phyloP scores from a whole-genome alignment of 192 early-diverging fungal genomes.

The Gorgonomyces haynaldii region DNA sequence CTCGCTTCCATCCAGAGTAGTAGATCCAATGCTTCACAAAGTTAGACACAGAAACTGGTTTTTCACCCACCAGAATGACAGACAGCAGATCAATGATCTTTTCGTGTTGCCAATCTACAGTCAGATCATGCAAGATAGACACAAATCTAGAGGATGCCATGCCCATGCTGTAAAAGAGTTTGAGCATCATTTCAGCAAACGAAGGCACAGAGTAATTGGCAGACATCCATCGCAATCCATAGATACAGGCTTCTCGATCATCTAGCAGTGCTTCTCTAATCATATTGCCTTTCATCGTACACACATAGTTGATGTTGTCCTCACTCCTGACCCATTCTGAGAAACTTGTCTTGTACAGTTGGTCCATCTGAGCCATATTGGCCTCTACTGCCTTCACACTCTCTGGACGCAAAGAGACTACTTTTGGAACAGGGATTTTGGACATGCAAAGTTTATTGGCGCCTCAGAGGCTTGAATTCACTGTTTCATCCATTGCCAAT shows the following conservation, averaged over 20 bases:
- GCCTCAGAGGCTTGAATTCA: no score
- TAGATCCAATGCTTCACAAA: conserved; percentile 14
- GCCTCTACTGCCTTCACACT: conserved; percentile 12
- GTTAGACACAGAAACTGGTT: neutral
- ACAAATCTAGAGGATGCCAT: conserved; percentile 9
- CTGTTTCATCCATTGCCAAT: no score
- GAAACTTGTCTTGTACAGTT: conserved; percentile 13
- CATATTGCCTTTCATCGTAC: conserved; percentile 12
- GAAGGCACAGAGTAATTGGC: conserved; percentile 8
- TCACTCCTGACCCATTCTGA: conserved; percentile 16
- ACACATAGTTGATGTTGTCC: conserved; percentile 18
- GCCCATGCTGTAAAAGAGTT: conserved; percentile 14
- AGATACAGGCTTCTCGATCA: conserved; percentile 1
- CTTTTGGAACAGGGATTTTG: no score
- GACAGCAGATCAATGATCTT: conserved; percentile 12
- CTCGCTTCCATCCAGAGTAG: neutral
- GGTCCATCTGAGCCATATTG: conserved; percentile 22
- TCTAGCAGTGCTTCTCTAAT: conserved; percentile 1
- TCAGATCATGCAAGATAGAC: conserved; percentile 2
- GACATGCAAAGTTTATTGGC: no score
- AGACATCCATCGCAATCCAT: conserved; percentile 16
- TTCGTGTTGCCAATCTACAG: conserved; percentile 2
- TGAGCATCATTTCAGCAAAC: conserved; percentile 17
- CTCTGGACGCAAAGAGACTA: no score
- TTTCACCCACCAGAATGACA: conserved; percentile 19